Base-by-base conservation (phyloP, 2,329 filamentous ascomycete species). In the Talaromyces albobiverticillius region DNA sequence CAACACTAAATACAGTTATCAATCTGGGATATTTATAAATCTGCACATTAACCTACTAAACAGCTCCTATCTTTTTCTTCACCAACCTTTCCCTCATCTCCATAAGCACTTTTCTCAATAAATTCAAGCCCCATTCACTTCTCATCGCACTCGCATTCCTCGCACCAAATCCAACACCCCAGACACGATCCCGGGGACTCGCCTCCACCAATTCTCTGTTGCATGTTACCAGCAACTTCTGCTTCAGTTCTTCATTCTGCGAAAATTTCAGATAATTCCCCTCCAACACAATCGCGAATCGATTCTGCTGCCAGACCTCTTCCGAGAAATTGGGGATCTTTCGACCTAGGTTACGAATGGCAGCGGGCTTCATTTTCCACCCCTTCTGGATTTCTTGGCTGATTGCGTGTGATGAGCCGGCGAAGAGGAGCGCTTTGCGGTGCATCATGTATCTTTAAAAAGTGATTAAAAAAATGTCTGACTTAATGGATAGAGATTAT, bases 171-270 rank as follows among this genome's bases (percentile, higher is more conserved):
- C 68, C 67, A 25, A 71, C 61, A 1, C 68, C 68, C 68, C 68
- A 71, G 29, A 70, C 62, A 50, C 64, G 54, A 60, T 71, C 69
- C 36, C 60, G 61, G 8, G 68, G 69, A 61, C 69, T 71, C 1
- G 68, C 64, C 59, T 71, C 69, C 2, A 69, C 67, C 16, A 71
- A 45, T 45, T 64, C 58, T 31, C 63, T 61, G 13, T 64, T 57
- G 13, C 62, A 67, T 3, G 69, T 71, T 23, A 51, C 64, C 45
- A 70, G 45, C 45, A 72, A 58, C 3, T 62, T 47, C 32, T 55
- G 45, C 40, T 61, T 61, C 8, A 68, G 53, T 4, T 66, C 56
- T 41, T 62, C 58, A 40, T 66, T 62, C 52, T 71, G 68, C 7
- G 58, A 63, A 36, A 69, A 70, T 52, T 71, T 71, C 34, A 65